These are phyloP conservation scores for Trichomonascus vanleenenianus DNA, from an alignment of 805 yeast species.

Conservation along the genomic window DNA sequence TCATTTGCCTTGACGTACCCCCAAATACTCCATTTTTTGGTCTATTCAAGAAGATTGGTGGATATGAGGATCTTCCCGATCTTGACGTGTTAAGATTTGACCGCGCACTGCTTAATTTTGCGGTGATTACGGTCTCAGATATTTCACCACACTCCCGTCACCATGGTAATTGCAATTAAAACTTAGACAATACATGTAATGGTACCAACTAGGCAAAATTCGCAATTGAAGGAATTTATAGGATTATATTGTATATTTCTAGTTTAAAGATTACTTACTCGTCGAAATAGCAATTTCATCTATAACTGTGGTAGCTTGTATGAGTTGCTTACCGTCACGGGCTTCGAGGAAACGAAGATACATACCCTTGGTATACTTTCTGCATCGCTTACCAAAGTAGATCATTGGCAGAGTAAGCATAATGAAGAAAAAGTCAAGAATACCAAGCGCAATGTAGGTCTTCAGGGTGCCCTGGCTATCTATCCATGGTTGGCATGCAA, in stretches of 20 bases:
- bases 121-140: not conserved
- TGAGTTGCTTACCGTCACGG: slow-evolving; percentile 10
- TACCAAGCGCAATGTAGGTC: slow-evolving; percentile 51
- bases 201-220: too few relatives aligned
- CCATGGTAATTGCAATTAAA: too few relatives aligned
- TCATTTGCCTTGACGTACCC: not conserved
- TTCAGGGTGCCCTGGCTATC: slow-evolving; percentile 43
- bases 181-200: too few relatives aligned
- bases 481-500: slow-evolving; percentile 54
- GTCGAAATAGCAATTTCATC: not conserved
- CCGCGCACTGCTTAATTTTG: too few relatives aligned
- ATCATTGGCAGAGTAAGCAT: slow-evolving; percentile 50
- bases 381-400: slow-evolving; percentile 50
- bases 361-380: slow-evolving; percentile 27
- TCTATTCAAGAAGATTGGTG: not conserved
- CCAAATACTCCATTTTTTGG: slow-evolving; percentile 2
- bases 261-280: not conserved
- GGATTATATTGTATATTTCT: not conserved
- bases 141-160: not conserved
- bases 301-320: not conserved
- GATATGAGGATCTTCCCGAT: not conserved
- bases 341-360: slow-evolving; percentile 14
- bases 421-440: slow-evolving; percentile 45
- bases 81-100: too few relatives aligned
- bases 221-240: too few relatives aligned